Base-by-base conservation (phyloP, 2,329 filamentous ascomycete genomes). In the Fusarium heterosporum region DNA sequence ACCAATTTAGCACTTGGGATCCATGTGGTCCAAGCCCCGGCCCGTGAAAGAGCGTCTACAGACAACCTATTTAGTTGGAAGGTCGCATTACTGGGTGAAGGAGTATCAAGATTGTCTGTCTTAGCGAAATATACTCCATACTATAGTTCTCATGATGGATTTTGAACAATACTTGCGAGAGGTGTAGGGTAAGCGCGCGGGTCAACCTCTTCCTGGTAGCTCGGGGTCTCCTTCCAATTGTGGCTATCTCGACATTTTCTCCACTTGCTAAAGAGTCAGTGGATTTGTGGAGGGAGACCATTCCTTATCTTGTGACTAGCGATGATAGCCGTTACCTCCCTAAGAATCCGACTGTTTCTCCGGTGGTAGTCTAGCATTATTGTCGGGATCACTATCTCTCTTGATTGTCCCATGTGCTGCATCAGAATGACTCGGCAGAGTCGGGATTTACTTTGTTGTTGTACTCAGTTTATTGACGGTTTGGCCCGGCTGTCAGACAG, bases 141-240 rank as follows among this genome's bases (percentile, higher is more conserved):
- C 13, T 0, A 6, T 8, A 8, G 14, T 16, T 14, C 14, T 19
- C 32, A 3, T 50, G 48, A 50, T 30, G 10, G 14, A n/a, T 34
- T n/a, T 22, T 4, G 4, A 1, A 25, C 17, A 6, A 22, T 25
- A 36, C 5, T 29, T 5, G 6, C 2, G 2, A 4, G 3, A 8
- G 22, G 19, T 17, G 2, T 6, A 61, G 46, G 47, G 40, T 42
- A 55, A 6, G 11, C n/a, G 13, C 10, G 2, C 19, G 3, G 19
- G 42, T 22, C 25, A 42, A 28, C 13, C 29, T 14, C 19, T 61
- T 22, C n/a, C 11, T 25, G 28, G 8, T 29, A 43, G 34, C n/a
- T 66, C 64, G 64, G 64, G 36, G 54, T 68, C 40, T 52, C 65
- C 38, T 68, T 12, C 65, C 65, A 17, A 5, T 49, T 62, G 16